These are phyloP conservation scores for Phytophthora aleatoria DNA, from an alignment of 352 stramenopile species.

Conservation along the genomic window DNA sequence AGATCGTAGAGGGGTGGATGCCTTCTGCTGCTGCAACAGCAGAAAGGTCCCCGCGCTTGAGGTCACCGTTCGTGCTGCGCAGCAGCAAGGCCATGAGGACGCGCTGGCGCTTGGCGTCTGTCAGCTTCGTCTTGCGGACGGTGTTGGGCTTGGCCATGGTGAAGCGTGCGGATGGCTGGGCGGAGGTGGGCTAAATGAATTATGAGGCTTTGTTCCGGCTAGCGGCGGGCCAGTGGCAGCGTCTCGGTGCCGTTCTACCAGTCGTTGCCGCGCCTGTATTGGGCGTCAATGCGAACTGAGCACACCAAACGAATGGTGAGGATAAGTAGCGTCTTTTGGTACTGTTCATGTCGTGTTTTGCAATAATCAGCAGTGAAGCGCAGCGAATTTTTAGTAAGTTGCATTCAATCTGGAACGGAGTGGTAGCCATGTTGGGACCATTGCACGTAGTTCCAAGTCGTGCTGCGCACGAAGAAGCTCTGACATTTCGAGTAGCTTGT, in stretches of 20 bases:
- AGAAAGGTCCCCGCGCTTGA: background rate
- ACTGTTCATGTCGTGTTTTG: no score
- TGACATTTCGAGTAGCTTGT: no score
- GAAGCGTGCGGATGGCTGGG: background rate
- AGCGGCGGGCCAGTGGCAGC: background rate
- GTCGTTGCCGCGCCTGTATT: background rate
- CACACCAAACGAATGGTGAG: background rate
- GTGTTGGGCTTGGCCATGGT: background rate
- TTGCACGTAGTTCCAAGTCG: no score
- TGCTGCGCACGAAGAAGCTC: no score
- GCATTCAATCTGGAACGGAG: no score
- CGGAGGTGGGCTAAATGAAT: background rate
- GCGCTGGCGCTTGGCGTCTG: background rate
- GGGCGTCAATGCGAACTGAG: background rate
- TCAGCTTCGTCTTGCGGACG: background rate
- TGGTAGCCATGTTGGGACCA: no score
- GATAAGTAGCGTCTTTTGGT: background rate
- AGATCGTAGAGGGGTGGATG: slow-evolving; percentile 1
- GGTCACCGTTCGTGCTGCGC: background rate
- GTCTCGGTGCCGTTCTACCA: background rate
- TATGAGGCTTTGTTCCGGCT: background rate
- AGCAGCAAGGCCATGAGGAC: background rate
- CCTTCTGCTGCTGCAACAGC: background rate
- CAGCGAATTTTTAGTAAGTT: no score
- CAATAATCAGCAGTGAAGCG: no score